Conservation (phyloP, 352 stramenopile species). For the Pythium guiyangense region DNA sequence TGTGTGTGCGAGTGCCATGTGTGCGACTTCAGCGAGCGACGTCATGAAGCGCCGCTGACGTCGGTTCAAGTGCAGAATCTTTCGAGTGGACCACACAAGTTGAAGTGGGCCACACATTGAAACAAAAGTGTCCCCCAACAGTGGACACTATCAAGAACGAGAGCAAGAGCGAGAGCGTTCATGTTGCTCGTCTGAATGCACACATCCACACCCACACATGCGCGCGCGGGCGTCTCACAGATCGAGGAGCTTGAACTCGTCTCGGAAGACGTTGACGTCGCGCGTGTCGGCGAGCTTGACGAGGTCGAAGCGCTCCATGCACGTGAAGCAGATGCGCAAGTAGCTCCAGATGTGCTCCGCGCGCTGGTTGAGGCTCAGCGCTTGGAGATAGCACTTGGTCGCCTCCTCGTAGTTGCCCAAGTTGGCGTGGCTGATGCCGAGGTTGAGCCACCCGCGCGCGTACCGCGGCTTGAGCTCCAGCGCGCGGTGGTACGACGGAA, state of each 20-base stretch:
- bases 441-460: slow-evolving; percentile 96
- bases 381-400: slow-evolving; percentile 96
- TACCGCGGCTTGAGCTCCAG: slow-evolving; percentile 96
- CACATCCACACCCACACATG: neutral
- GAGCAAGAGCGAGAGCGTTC: too few relatives aligned
- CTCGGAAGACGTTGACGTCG: slow-evolving; percentile 72
- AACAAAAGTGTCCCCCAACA: too few relatives aligned
- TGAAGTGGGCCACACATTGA: too few relatives aligned
- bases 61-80: too few relatives aligned
- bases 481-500: slow-evolving; percentile 91
- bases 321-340: slow-evolving; percentile 97
- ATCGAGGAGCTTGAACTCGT: slow-evolving; percentile 84
- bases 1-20: too few relatives aligned
- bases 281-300: slow-evolving; percentile 88
- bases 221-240: slow-evolving; percentile 29
- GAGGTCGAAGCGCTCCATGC: slow-evolving; percentile 96
- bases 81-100: too few relatives aligned
- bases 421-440: slow-evolving; percentile 97
- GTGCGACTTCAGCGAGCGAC: too few relatives aligned
- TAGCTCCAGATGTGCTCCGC: slow-evolving; percentile 98
- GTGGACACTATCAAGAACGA: too few relatives aligned
- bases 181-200: too few relatives aligned
- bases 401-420: slow-evolving; percentile 94
- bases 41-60: too few relatives aligned
- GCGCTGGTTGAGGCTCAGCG: slow-evolving; percentile 93